These are phyloP conservation scores for Penicillium italicum DNA, from an alignment of 2,329 filamentous ascomycete species.

Conservation along the genomic window DNA sequence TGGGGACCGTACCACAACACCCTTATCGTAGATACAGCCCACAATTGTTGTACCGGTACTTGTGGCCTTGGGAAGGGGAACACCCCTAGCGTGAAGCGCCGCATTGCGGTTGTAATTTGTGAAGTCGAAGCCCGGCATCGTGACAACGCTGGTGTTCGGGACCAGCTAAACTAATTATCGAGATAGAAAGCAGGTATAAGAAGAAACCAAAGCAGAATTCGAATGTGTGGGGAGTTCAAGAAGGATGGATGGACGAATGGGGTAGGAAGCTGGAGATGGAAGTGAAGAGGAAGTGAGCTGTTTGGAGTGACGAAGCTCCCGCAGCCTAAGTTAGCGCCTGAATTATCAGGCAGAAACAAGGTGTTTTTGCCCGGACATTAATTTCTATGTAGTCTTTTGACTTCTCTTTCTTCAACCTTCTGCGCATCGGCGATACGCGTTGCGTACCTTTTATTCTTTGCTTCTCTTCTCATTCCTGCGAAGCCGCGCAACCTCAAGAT, in stretches of 20 bases:
- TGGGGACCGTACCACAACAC: conserved; percentile 71
- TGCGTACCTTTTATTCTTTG: conserved; percentile 5
- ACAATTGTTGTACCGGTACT: conserved; percentile 99
- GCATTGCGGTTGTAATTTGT: conserved; percentile 99
- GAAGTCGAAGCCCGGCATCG: conserved; percentile 98
- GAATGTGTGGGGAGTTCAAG: not conserved
- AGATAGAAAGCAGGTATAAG: not conserved
- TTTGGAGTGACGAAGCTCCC: conserved; percentile 44
- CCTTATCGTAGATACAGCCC: conserved; percentile 91
- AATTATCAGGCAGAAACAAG: conserved; percentile 18
- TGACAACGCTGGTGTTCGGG: conserved; percentile 35
- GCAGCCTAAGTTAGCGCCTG: conserved; percentile 34
- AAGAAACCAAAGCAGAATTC: not conserved
- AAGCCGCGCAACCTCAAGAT: conserved; percentile 35
- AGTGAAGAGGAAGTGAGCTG: conserved; percentile 35
- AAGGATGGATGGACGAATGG: conserved; percentile 29
- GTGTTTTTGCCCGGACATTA: conserved; percentile 24
- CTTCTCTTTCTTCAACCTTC: conserved; percentile 5
- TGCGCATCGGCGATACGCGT: conserved; percentile 11
- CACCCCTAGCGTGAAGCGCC: conserved; percentile 87
- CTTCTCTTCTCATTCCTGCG: conserved; percentile 24
- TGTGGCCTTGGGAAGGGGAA: conserved; percentile 93
- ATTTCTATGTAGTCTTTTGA: conserved; percentile 16
- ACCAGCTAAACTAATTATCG: conserved; percentile 9
- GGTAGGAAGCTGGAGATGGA: conserved; percentile 15